These are phyloP conservation scores for Erucastrum elatum DNA, from an alignment of 345 rosid genomes.

Conservation along the genomic window DNA sequence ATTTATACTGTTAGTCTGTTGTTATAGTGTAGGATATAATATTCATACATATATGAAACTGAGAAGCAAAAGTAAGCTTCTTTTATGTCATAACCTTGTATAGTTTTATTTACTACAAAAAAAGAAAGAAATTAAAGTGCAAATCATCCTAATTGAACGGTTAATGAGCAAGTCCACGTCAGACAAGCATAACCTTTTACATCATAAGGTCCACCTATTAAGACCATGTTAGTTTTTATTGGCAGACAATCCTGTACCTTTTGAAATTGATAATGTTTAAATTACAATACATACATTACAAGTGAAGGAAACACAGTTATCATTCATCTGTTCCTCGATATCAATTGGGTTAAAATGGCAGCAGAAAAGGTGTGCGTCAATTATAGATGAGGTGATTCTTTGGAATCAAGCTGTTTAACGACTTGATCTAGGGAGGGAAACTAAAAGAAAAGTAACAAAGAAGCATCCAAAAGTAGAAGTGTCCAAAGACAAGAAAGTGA, in stretches of 20 bases:
- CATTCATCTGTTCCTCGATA: neutral
- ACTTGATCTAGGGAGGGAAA: neutral
- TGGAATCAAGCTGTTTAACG: constrained; percentile 23
- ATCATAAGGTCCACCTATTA: constrained; percentile 10
- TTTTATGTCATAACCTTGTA: neutral
- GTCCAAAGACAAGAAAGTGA: constrained; percentile 9
- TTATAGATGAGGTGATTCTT: constrained; percentile 16
- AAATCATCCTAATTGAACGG: neutral
- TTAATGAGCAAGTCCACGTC: neutral
- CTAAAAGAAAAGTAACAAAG: neutral
- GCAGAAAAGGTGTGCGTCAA: constrained; percentile 16
- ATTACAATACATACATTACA: neutral
- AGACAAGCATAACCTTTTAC: constrained; percentile 1
- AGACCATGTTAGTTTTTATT: constrained; percentile 13
- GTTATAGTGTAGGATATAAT: neutral
- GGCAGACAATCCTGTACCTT: constrained; percentile 20
- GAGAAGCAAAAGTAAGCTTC: neutral
- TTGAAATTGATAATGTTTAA: constrained; percentile 9
- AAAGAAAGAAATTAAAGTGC: neutral
- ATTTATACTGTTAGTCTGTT: neutral
- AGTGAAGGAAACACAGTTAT: neutral
- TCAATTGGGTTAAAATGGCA: constrained; percentile 26
- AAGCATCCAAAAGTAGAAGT: constrained; percentile 7
- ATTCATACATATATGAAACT: neutral
- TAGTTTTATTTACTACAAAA: neutral